Percentiles rank a stretch among this genome's conserved stretches.
phyloP scores from a whole-genome alignment of 176 grass and related monocot species.

The Eremochloa ophiuroides region DNA sequence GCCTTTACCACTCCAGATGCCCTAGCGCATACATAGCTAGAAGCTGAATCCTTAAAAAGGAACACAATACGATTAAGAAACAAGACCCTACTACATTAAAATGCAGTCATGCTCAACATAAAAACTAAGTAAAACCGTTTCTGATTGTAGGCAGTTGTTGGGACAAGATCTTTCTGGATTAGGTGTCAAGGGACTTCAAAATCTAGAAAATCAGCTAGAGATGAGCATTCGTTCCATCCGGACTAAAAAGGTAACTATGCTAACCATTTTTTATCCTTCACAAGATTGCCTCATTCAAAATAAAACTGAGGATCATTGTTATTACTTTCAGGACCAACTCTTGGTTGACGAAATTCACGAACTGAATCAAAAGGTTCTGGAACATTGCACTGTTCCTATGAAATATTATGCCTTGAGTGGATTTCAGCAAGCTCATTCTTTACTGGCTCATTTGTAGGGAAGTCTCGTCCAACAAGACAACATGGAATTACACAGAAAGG shows the following conservation, averaged over 20 bases:
- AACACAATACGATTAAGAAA: neutral
- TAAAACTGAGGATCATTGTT: slow-evolving; percentile 13
- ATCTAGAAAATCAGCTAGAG: slow-evolving; percentile 69
- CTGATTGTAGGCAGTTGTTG: slow-evolving; percentile 56
- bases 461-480: slow-evolving; percentile 72
- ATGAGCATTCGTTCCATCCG: slow-evolving; percentile 49
- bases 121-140: neutral
- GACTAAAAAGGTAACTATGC: slow-evolving; percentile 54
- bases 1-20: neutral
- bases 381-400: neutral
- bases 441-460: slow-evolving; percentile 51
- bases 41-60: neutral
- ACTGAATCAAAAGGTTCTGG: slow-evolving; percentile 60
- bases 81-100: neutral
- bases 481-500: slow-evolving; percentile 65
- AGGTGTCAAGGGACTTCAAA: slow-evolving; percentile 61
- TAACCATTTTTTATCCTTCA: neutral
- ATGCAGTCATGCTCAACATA: neutral
- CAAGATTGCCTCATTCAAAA: slow-evolving; percentile 9
- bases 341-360: slow-evolving; percentile 75
- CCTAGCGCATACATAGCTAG: neutral
- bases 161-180: slow-evolving; percentile 74
- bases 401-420: neutral
- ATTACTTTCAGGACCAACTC: slow-evolving; percentile 62
- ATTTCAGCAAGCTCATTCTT: slow-evolving; percentile 22